A percentile compares a stretch with the other conserved stretches of the same genome.
Conservation (phyloP, 305 asterid species). For the Fraxinus latifolia region DNA sequence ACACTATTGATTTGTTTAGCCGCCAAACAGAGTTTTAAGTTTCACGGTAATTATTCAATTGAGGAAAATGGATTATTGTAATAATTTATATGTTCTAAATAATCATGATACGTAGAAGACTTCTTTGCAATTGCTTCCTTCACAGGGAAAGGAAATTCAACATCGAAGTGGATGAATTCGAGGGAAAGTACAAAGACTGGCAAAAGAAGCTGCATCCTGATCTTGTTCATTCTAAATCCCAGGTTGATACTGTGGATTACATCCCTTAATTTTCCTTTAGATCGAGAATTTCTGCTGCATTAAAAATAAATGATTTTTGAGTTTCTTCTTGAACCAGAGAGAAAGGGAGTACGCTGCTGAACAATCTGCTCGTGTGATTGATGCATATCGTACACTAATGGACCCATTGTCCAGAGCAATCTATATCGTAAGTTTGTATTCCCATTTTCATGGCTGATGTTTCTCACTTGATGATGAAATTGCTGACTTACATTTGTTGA, state of each 20-base stretch:
- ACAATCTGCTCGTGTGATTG: slow-evolving; percentile 85
- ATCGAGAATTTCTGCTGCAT: background rate
- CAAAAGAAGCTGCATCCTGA: slow-evolving; percentile 98
- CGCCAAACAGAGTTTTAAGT: background rate
- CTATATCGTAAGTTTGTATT: slow-evolving; percentile 59
- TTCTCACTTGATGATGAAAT: slow-evolving; percentile 5
- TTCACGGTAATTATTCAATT: background rate
- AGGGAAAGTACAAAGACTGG: slow-evolving; percentile 84
- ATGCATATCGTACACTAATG: slow-evolving; percentile 77
- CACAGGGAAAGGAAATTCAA: slow-evolving; percentile 59
- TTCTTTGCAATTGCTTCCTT: slow-evolving; percentile 10
- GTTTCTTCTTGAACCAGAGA: slow-evolving; percentile 41
- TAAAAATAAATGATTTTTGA: background rate
- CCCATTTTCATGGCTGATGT: background rate
- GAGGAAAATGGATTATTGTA: background rate
- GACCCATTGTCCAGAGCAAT: slow-evolving; percentile 76
- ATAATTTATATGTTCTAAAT: background rate
- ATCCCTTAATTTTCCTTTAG: background rate
- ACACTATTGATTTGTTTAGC: background rate
- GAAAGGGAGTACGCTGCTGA: slow-evolving; percentile 90
- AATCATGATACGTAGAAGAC: slow-evolving; percentile 6
- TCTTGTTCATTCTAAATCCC: slow-evolving; percentile 81
- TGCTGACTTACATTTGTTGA: slow-evolving; percentile 7
- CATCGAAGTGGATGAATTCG: slow-evolving; percentile 54
- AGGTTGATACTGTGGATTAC: slow-evolving; percentile 40